A percentile compares a stretch with the other conserved stretches of the same genome.
Conservation (phyloP, 2,329 filamentous ascomycete species). For the Fusarium vanettenii region DNA sequence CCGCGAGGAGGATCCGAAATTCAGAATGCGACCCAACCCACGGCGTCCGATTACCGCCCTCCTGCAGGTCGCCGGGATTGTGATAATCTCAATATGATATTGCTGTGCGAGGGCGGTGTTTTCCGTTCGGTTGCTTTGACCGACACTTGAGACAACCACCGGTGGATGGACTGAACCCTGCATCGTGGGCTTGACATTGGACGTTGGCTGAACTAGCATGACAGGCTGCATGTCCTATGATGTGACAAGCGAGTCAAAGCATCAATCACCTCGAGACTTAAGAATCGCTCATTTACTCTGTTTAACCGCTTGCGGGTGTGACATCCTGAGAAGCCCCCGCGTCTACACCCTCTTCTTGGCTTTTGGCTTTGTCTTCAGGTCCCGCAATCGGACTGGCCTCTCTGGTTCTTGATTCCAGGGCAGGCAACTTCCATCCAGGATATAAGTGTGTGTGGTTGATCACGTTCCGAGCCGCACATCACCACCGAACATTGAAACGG, state of each 20-base stretch:
- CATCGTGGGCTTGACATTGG: background rate
- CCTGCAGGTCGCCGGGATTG: conserved; percentile 27
- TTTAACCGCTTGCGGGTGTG: background rate
- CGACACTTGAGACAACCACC: conserved; percentile 22
- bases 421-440: background rate
- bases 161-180: conserved; percentile 3
- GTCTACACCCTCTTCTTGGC: background rate
- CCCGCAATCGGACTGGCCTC: background rate
- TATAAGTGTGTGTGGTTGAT: background rate
- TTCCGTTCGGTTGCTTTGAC: conserved; percentile 12
- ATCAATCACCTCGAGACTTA: background rate
- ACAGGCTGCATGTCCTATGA: conserved; percentile 1
- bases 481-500: conserved; percentile 1
- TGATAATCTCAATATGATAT: conserved; percentile 13
- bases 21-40: conserved; percentile 9
- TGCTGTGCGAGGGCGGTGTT: background rate
- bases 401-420: background rate
- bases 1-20: conserved; percentile 2
- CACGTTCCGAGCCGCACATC: background rate
- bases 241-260: conserved; percentile 6
- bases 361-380: background rate
- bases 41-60: conserved; percentile 10
- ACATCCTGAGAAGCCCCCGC: background rate
- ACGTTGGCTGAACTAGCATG: conserved; percentile 3
- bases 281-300: background rate